These are phyloP conservation scores for Fremontodendron californicum DNA, from an alignment of 345 rosid genomes.

Conservation along the genomic window DNA sequence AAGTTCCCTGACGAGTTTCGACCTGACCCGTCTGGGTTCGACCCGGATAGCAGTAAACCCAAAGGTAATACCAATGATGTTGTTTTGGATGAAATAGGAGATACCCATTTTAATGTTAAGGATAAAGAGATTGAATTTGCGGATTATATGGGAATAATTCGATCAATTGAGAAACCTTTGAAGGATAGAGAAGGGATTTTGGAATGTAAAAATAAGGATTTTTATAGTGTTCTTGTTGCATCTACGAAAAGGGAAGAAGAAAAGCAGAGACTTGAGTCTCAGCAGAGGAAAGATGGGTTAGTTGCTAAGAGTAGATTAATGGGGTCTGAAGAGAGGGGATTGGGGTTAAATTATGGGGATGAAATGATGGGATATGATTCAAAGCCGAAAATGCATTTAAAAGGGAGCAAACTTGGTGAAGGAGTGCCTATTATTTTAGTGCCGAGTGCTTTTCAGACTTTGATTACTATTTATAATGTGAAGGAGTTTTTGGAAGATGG, in stretches of 20 bases:
- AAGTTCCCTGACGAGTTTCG: constrained; percentile 49
- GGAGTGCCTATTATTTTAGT: constrained; percentile 93
- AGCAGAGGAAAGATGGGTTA: constrained; percentile 91
- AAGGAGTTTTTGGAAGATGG: constrained; percentile 96
- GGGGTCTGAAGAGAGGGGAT: constrained; percentile 82
- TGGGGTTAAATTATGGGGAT: constrained; percentile 56
- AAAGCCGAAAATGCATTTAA: constrained; percentile 63
- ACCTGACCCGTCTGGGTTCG: constrained; percentile 34
- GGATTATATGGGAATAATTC: constrained; percentile 41
- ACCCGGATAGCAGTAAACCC: constrained; percentile 11
- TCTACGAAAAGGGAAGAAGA: constrained; percentile 86
- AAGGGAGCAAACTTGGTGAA: constrained; percentile 80
- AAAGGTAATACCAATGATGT: constrained; percentile 17
- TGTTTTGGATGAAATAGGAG: constrained; percentile 28
- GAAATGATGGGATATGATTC: constrained; percentile 53
- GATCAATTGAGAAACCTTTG: constrained; percentile 62
- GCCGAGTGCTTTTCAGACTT: constrained; percentile 86
- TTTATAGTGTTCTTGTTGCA: constrained; percentile 66
- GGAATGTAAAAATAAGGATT: constrained; percentile 72
- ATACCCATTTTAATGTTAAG: constrained; percentile 5
- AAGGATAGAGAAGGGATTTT: constrained; percentile 70
- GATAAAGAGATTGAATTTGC: constrained; percentile 19
- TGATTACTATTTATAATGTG: constrained; percentile 87
- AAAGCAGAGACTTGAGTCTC: constrained; percentile 80
- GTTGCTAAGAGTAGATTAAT: constrained; percentile 83